Base-by-base conservation (phyloP, 2,329 filamentous ascomycete genomes). In the Endothia cerciana region DNA sequence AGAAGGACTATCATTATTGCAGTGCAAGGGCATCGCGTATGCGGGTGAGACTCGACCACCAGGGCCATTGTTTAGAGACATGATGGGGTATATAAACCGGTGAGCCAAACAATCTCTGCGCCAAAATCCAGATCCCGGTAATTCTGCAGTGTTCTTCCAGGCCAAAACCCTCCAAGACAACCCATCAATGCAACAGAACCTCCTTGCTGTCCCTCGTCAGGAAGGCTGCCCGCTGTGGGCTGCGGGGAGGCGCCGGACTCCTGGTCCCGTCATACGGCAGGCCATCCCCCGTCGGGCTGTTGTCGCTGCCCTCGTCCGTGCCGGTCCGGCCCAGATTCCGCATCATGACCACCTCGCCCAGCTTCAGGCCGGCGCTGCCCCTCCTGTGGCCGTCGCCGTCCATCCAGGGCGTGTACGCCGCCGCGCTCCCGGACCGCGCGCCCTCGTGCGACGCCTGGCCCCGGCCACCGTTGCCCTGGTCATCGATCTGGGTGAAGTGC, bases 121-220 rank as follows among this genome's bases (percentile, higher is more conserved):
- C 33, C 25, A 25, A 15, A 22, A 11, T 49, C 22, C 22, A 13
- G 5, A 49, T 15, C 45, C 11, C 45, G 25, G 22, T 49, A 22
- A 7, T 51, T 51, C 17, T 51, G n/a, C 43, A 22, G 43, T 13
- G 10, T 4, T 10, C 25, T 51, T 17, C n/a, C 1, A 33, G 17
- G 36, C 49, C n/a, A 30, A 53, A 53, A 30, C 11, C 49, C 15
- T 30, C 10, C 49, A 33, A 53, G 30, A 30, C 22, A 55, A 55
- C 25, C 15, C 6, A 38, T 56, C 53, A 64, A 22, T 36, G 41
- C 36, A 66, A 28, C 43, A 66, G 62, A 17, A 38, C 33, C 57
- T 66, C 65, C n/a, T 66, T 66, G 22, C 65, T 66, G 6, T 64
- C 58, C 25, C 57, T 64, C n/a, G 40, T 58, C 11, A 66, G 28